Evolutionary conservation across 163 green algal genomes (phyloP).

Genomic region (Coccomyxa subellipsoidea): DNA sequence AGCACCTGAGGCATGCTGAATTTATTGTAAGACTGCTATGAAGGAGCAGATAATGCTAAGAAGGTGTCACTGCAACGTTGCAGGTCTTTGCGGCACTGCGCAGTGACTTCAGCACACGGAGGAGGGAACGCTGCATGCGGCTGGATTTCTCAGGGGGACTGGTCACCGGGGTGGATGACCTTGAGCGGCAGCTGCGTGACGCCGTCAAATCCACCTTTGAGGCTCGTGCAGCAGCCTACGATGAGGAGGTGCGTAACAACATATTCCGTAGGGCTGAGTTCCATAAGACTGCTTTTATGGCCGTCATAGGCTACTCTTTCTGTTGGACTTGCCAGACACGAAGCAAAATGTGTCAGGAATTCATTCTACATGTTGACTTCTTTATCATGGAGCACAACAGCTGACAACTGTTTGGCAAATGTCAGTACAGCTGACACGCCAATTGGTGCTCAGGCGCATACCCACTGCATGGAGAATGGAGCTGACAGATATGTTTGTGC

Average conservation of each 20-base stretch:
- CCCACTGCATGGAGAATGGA: too few relatives aligned
- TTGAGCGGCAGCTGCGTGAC: conserved; percentile 52
- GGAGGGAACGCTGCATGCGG: conserved; percentile 54
- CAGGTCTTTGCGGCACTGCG: conserved; percentile 66
- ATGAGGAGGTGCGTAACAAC: conserved; percentile 52
- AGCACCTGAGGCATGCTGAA: not conserved
- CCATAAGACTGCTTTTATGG: not conserved
- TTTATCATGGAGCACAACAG: too few relatives aligned
- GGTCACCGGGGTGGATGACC: conserved; percentile 37
- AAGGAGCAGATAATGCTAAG: not conserved
- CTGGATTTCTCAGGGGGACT: conserved; percentile 45
- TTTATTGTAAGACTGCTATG: too few relatives aligned
- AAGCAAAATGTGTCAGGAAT: too few relatives aligned
- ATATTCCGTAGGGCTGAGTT: not conserved
- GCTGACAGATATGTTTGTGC: not conserved
- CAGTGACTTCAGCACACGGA: conserved; percentile 59
- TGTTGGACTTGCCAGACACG: too few relatives aligned
- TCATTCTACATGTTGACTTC: too few relatives aligned
- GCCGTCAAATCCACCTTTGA: conserved; percentile 64
- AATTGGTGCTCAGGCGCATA: too few relatives aligned
- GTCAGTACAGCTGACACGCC: too few relatives aligned
- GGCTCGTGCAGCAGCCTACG: conserved; percentile 61
- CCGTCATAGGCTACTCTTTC: too few relatives aligned
- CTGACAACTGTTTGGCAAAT: too few relatives aligned
- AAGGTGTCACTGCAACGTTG: not conserved